Evolutionary conservation across 192 early-diverging fungal species (phyloP), one percentile per base, ranked within the genome.

Genomic region (Umbelopsis sp.): DNA sequence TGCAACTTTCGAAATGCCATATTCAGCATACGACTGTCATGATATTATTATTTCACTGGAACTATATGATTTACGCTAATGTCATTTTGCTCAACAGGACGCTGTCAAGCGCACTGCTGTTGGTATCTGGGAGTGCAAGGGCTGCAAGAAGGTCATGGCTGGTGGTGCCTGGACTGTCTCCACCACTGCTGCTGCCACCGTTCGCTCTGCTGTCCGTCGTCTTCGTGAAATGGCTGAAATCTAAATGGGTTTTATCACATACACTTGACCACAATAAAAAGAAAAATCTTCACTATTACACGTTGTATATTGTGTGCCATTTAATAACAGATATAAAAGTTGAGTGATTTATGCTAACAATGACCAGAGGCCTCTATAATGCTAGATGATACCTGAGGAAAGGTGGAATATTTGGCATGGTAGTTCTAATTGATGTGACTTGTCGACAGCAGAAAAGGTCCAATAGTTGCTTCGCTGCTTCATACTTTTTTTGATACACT

Each of bases 111-210:
- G 97, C 78, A 82, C 86, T 66, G 88, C 95, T 68, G 97, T 99
- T 76, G 97, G 96, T 82, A 99, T 99, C 91, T 99, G 97, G 97
- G 88, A 94, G 81, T 99, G 97, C 90, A 87, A 89, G 74, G 93
- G 91, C 70, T 99, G 97, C 90, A 89, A 87, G 80, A 96, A 97
- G 91, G 82, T 83, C 73, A 85, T 98, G 78, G 97, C 97, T 69
- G 76, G 76, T 70, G 76, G 76, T 78, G 76, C 76, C 37, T 78
- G 73, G 71, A 73, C 71, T 45, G 97, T 80, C 49, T 84, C 82
- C 50, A 98, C 97, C 79, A 92, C 92, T 71, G 90, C 93, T 77
- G 94, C 97, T 74, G 87, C 90, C 70, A 91, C 94, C 69, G 90
- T 94, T 78, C 92, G 97, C 78, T 92, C 92, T 71, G 94, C 93